A percentile compares a stretch with the other conserved stretches of the same genome.
Evolutionary conservation across 306 rosid genomes (phyloP).

Genomic region (Lagenaria siceraria): DNA sequence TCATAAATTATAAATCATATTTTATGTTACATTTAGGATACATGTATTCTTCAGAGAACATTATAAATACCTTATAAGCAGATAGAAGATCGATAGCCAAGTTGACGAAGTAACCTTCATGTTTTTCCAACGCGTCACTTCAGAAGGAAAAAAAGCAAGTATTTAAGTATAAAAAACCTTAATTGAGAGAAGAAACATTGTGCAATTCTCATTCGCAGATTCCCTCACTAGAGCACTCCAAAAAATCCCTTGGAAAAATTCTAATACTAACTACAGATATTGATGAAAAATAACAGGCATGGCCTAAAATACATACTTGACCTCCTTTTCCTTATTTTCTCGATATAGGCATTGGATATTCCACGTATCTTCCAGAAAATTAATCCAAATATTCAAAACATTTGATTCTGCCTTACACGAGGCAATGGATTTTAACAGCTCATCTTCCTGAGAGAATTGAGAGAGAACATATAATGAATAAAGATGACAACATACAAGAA

Average conservation of each 20-base stretch:
- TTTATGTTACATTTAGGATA: not conserved
- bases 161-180: not conserved
- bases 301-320: conserved; percentile 48
- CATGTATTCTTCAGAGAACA: not conserved
- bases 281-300: conserved; percentile 12
- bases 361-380: conserved; percentile 98
- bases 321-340: conserved; percentile 58
- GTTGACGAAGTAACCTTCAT: conserved; percentile 71
- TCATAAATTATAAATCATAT: not conserved
- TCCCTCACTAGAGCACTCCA: not conserved
- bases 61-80: conserved; percentile 54
- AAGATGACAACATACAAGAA: not conserved
- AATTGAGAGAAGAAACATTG: not conserved
- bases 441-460: conserved; percentile 63
- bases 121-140: conserved; percentile 86
- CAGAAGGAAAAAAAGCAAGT: conserved; percentile 20
- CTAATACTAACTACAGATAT: not conserved
- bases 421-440: conserved; percentile 59
- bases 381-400: conserved; percentile 75
- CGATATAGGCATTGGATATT: conserved; percentile 53
- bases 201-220: not conserved
- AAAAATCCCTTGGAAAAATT: not conserved
- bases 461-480: not conserved
- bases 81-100: conserved; percentile 65
- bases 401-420: conserved; percentile 66